These are phyloP conservation scores for Climacium dendroides DNA, from an alignment of 225 moss, liverwort and hornwort species.

Conservation along the genomic window DNA sequence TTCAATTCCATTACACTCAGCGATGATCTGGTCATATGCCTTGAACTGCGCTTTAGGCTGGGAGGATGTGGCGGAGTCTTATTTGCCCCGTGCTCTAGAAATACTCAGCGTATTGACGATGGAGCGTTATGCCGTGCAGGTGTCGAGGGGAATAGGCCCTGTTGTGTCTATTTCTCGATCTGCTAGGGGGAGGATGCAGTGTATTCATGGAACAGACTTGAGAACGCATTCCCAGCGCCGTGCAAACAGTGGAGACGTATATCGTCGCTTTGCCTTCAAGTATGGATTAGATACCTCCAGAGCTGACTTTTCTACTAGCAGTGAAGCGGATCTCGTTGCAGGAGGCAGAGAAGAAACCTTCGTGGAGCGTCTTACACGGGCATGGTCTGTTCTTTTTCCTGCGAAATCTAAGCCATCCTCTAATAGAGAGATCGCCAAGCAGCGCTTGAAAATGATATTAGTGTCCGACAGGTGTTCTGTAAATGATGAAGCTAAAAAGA, in stretches of 20 bases:
- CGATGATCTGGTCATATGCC: not conserved
- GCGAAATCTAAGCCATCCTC: conserved; percentile 38
- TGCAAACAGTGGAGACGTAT: not conserved
- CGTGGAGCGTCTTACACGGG: conserved; percentile 44
- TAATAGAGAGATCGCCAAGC: conserved; percentile 67
- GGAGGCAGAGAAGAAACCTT: conserved; percentile 27
- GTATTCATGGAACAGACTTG: not conserved
- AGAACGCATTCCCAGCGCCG: not conserved
- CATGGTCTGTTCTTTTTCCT: conserved; percentile 75
- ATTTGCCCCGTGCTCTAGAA: not conserved
- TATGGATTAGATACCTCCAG: not conserved
- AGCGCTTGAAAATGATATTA: conserved; percentile 81
- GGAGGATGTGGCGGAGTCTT: not conserved
- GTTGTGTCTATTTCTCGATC: not conserved
- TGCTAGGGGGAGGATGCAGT: not conserved
- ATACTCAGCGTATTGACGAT: not conserved
- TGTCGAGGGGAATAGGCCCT: not conserved
- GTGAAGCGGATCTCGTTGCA: not conserved
- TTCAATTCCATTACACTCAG: not conserved
- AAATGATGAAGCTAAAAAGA: conserved; percentile 80
- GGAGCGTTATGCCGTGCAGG: not conserved
- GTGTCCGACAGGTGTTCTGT: conserved; percentile 87
- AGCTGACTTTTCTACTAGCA: not conserved
- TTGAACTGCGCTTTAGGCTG: not conserved
- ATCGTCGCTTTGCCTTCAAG: not conserved